Evolutionary conservation across 2,329 filamentous ascomycete species (phyloP).

Genomic region (Fusarium sp.): DNA sequence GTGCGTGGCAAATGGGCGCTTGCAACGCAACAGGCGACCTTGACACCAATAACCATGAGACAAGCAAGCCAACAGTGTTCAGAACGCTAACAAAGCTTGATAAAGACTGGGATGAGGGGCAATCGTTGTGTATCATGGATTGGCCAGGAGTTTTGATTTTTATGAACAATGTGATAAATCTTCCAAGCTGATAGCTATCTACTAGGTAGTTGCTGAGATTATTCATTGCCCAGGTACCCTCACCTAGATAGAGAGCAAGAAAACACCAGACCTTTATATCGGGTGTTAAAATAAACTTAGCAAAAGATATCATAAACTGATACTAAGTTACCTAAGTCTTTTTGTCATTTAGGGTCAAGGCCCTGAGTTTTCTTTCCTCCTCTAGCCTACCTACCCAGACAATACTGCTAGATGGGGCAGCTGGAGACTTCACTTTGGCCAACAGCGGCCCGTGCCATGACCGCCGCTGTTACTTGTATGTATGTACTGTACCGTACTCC

Average conservation of each 20-base stretch:
- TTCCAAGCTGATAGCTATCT: neutral
- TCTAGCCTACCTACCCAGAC: too few relatives aligned
- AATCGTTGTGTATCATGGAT: neutral
- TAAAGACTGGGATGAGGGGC: neutral
- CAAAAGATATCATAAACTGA: too few relatives aligned
- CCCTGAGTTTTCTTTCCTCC: too few relatives aligned
- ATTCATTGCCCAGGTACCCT: neutral
- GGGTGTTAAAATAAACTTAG: too few relatives aligned
- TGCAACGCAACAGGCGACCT: slow-evolving; percentile 20
- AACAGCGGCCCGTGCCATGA: slow-evolving; percentile 27
- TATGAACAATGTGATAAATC: neutral
- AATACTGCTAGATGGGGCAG: neutral
- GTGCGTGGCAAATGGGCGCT: slow-evolving; percentile 26
- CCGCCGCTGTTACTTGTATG: neutral
- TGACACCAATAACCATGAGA: slow-evolving; percentile 6
- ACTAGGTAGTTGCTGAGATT: neutral
- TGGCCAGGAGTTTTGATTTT: neutral
- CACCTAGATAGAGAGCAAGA: too few relatives aligned
- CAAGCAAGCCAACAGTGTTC: slow-evolving; percentile 15
- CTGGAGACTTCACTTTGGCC: neutral
- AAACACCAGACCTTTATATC: too few relatives aligned
- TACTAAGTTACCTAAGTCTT: too few relatives aligned
- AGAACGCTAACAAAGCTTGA: slow-evolving; percentile 4
- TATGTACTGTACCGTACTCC: neutral
- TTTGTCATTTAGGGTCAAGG: too few relatives aligned